A percentile compares a stretch with the other conserved stretches of the same genome.
Conservation (phyloP, 768 basidiomycete species). For the Suillus clintonianus region DNA sequence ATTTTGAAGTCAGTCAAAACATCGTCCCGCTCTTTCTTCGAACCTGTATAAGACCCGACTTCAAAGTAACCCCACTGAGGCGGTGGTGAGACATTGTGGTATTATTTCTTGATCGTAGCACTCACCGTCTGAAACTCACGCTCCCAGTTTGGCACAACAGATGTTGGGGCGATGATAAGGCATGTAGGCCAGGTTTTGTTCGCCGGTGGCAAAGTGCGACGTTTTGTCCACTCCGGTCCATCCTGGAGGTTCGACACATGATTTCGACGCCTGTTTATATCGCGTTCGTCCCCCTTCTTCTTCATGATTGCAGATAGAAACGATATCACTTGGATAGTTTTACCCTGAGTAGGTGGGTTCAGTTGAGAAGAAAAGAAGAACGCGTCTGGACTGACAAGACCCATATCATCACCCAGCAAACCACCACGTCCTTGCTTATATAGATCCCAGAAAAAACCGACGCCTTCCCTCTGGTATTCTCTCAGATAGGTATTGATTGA, state of each 20-base stretch:
- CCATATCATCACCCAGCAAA: constrained; percentile 96
- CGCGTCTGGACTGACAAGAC: constrained; percentile 48
- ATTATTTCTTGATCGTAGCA: neutral
- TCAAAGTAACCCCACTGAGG: constrained; percentile 93
- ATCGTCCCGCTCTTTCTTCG: constrained; percentile 49
- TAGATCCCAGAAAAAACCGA: constrained; percentile 75
- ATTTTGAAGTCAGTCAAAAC: constrained; percentile 73
- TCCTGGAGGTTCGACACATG: constrained; percentile 73
- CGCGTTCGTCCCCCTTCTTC: constrained; percentile 66
- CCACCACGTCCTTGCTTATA: constrained; percentile 74
- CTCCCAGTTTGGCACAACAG: constrained; percentile 87
- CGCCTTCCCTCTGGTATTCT: constrained; percentile 88
- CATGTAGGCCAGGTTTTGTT: constrained; percentile 83
- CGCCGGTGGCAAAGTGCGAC: constrained; percentile 60
- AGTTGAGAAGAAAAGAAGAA: constrained; percentile 4
- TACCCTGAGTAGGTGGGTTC: constrained; percentile 48
- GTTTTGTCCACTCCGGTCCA: constrained; percentile 49
- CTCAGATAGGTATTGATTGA: constrained; percentile 86
- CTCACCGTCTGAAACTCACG: constrained; percentile 82
- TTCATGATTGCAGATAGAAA: constrained; percentile 92
- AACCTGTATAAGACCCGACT: constrained; percentile 69
- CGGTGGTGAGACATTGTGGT: neutral
- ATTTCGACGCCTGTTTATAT: constrained; percentile 64
- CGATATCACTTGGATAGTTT: constrained; percentile 92
- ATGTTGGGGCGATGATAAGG: constrained; percentile 84